Evolutionary conservation across 108 stramenopile genomes (phyloP).

Genomic region (Asterionellopsis glacialis): DNA sequence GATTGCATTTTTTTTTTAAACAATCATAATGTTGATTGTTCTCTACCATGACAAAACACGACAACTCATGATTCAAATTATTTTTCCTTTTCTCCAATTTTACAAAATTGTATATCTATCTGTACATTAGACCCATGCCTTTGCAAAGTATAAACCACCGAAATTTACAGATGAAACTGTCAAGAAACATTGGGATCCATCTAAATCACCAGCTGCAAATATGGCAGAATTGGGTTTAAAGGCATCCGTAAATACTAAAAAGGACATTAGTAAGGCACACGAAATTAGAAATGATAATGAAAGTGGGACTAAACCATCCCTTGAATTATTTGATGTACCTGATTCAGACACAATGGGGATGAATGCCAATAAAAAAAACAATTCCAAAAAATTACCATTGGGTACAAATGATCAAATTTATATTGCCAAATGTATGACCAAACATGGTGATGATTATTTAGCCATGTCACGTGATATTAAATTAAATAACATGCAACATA

Average conservation of each 20-base stretch:
- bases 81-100: background rate
- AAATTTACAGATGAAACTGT: constrained; percentile 47
- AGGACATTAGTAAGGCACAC: too few species aligned
- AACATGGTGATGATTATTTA: constrained; percentile 67
- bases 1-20: too few species aligned
- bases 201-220: constrained; percentile 58
- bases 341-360: too few species aligned
- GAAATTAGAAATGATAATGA: too few species aligned
- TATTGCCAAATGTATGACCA: constrained; percentile 62
- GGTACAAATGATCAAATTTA: constrained; percentile 68
- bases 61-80: too few species aligned
- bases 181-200: constrained; percentile 57
- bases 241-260: constrained; percentile 36
- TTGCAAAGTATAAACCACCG: constrained; percentile 53
- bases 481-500: constrained; percentile 78
- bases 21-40: too few species aligned
- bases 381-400: constrained; percentile 41
- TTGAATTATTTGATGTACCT: constrained; percentile 82
- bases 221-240: constrained; percentile 57
- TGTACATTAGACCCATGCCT: constrained; percentile 34
- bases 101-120: background rate
- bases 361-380: too few species aligned
- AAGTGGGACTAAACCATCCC: constrained; percentile 19
- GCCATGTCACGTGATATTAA: constrained; percentile 73
- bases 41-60: too few species aligned